Base-by-base conservation (phyloP, 1,284 basidiomycete species). In the Trichosporon asahii region DNA sequence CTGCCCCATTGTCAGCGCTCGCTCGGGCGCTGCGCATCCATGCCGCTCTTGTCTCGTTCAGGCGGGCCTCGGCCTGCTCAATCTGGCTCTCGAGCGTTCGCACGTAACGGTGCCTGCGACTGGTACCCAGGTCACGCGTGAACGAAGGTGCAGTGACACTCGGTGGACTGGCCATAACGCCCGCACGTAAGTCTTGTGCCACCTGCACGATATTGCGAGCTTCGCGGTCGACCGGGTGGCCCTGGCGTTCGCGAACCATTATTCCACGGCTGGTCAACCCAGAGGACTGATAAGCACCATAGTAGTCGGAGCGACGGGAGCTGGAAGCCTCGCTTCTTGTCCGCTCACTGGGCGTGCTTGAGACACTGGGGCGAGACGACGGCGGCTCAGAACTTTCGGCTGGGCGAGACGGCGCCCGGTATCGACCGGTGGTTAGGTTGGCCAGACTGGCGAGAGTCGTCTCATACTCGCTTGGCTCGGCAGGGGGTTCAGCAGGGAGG, bases 181-280 rank as follows among this genome's bases (percentile, higher is more conserved):
- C 23, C 49, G 49, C 49, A 21, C 49, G 49, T 53, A 53, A 53
- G 12, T 53, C 49, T 25, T 53, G 49, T 12, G 49, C 49, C 49
- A 53, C 12, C 49, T 53, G 49, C 23, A 25, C 49, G 29, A 35
- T 31, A 18, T 40, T 23, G 35, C 21, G 63, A 25, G 33, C 35
- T 53, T 61, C 27, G 49, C 14, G 49, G 53, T 46, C 53, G 14
- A 11, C 60, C 11, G 63, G 31, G 14, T 37, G 55, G 3, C 66
- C 66, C 37, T 66, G 66, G 14, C 70, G 70, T 29, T 66, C 70
- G 11, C 53, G 67, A 33, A 71, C 70, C 64, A 71, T 37, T 44
- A 71, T 63, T 37, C 70, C 70, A 3, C 70, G 66, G 29, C 67
- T 71, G 6, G 70, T 71, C 27, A 71, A 25, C 14, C 70, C 70